Evolutionary conservation across 169 alveolate genomes (phyloP), one percentile per base, ranked within the genome.

Genomic region (Plasmodium malariae): DNA sequence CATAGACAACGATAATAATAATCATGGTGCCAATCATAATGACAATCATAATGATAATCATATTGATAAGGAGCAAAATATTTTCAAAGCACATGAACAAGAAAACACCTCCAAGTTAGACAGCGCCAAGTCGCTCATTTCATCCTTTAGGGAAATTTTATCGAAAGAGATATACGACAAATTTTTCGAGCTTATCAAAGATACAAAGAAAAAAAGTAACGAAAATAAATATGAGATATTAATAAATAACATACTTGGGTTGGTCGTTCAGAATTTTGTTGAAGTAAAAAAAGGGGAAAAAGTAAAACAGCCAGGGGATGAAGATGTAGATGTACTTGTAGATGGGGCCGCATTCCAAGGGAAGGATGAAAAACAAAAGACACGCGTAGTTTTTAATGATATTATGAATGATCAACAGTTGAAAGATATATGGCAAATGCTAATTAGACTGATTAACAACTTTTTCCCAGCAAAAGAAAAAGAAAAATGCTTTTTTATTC

Each of bases 401-500:
- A 55, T 85, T n/a, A 85, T 85, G 92, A 55, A 43, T 19, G 49
- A 36, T 9, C 21, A 54, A 9, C 59, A 85, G 51, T 55, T 85
- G 36, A 57, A 17, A 34, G 28, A 37, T 48, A 62, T 85, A 19
- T 85, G 92, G 92, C 26, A 48, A 36, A 24, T 69, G 45, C 19
- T 85, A 36, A 49, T 85, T 28, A 85, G 69, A 71, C 60, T 85
- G 28, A 85, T 85, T 30, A 85, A 85, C 40, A 85, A 68, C 45
- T 85, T 85, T n/a, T 57, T 85, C 24, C 92, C 92, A 12, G 45
- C 19, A 14, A 49, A 85, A 40, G 76, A 85, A 68, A 85, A 48
- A 48, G 92, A 85, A 36, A 85, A 85, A 30, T 68, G 92, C 24
- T 85, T 85, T 45, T 36, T 85, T 12, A 49, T 70, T 34, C 36